Conservation (phyloP, 345 rosid genomes). For the Pistacia vera region DNA sequence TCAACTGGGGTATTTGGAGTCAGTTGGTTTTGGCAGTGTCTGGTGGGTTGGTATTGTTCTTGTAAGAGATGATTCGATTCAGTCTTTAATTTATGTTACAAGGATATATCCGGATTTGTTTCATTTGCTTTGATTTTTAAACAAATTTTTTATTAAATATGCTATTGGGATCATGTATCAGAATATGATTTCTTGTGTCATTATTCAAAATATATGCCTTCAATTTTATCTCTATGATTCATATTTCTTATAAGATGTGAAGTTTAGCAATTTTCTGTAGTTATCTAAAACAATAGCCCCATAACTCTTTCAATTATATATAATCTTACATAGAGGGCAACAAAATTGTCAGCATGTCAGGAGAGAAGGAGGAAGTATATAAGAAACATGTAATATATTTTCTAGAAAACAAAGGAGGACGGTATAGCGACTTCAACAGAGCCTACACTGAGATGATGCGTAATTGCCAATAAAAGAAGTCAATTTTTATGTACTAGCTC, state of each 20-base stretch:
- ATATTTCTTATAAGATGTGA: background rate
- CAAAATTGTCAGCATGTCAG: no score
- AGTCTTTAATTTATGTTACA: conserved; percentile 20
- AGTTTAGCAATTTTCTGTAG: no score
- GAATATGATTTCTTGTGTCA: conserved; percentile 12
- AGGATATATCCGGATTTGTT: conserved; percentile 21
- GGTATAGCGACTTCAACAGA: no score
- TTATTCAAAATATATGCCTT: background rate
- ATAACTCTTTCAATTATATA: no score
- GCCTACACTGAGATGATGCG: no score
- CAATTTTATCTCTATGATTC: background rate
- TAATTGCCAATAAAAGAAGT: background rate
- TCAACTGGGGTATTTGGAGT: conserved; percentile 34
- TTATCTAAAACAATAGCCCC: no score
- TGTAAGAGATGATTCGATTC: conserved; percentile 30
- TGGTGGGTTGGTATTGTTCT: conserved; percentile 51
- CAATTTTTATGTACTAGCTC: no score
- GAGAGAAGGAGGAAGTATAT: no score
- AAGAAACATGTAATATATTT: no score
- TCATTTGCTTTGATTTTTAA: conserved; percentile 24
- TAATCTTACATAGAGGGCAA: no score
- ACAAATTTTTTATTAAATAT: conserved; percentile 28
- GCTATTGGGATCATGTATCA: conserved; percentile 20
- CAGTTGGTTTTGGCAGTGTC: conserved; percentile 42
- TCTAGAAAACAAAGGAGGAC: no score